Evolutionary conservation across 139 green algal species (phyloP), one percentile per base, ranked within the genome.

Genomic region (Astrephomene gubernaculifera): DNA sequence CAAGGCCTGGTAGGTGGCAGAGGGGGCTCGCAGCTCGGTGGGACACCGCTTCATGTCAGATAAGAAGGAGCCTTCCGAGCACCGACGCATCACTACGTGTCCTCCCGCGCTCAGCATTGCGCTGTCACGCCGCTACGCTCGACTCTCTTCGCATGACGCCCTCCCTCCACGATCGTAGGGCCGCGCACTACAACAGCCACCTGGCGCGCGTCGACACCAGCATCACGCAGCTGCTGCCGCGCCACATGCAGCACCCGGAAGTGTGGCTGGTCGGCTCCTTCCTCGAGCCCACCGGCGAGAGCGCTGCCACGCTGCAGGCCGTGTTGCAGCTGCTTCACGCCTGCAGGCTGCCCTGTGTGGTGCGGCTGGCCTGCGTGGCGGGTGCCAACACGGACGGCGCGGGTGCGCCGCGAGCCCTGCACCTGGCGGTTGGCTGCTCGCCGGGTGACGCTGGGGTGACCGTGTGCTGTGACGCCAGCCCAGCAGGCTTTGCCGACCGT

Each of bases 1-100:
- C 38, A 84, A 65, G 43, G 78, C 78, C 43, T 84, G 78, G 78
- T 84, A 36, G 8, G 76, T 44, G 75, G 4, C n/a, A n/a, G n/a
- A n/a, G n/a, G n/a, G n/a, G n/a, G n/a, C n/a, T n/a, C n/a, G n/a
- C n/a, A n/a, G n/a, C n/a, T n/a, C n/a, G n/a, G n/a, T n/a, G n/a
- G n/a, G n/a, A n/a, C n/a, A n/a, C n/a, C n/a, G n/a, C n/a, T n/a
- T n/a, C n/a, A n/a, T n/a, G n/a, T n/a, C n/a, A n/a, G n/a, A n/a
- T n/a, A n/a, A n/a, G n/a, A n/a, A n/a, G n/a, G n/a, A n/a, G n/a
- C n/a, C n/a, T n/a, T n/a, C n/a, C n/a, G n/a, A n/a, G n/a, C n/a
- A n/a, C n/a, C n/a, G n/a, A n/a, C n/a, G n/a, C n/a, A n/a, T n/a
- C n/a, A n/a, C n/a, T n/a, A n/a, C n/a, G n/a, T n/a, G n/a, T n/a